Evolutionary conservation across 192 early-diverging fungal species (phyloP).

Genomic region (Chytriomyces sp.): DNA sequence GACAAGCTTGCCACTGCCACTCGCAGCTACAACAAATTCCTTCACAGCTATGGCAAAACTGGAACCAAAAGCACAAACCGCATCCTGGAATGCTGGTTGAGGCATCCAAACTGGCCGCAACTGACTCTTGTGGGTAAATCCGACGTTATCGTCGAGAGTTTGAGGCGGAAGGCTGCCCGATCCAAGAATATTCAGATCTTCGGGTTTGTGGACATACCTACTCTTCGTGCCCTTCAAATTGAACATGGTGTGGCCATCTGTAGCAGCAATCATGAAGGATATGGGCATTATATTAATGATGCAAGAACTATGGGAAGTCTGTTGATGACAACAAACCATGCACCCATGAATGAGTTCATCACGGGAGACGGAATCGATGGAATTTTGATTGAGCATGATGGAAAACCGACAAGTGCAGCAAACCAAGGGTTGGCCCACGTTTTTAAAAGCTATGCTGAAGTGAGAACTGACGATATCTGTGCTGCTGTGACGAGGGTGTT

Average conservation of each 20-base stretch:
- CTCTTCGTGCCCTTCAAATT: no score
- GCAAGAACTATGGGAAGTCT: not conserved
- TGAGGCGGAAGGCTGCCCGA: not conserved
- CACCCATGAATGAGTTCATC: constrained; percentile 12
- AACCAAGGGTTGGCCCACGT: not conserved
- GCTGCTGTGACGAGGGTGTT: not conserved
- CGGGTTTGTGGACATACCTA: no score
- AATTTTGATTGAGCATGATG: not conserved
- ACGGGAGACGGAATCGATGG: not conserved
- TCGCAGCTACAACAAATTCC: constrained; percentile 13
- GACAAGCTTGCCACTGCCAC: not conserved
- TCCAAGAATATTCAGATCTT: no score
- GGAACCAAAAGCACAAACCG: not conserved
- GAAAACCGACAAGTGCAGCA: not conserved
- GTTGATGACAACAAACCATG: not conserved
- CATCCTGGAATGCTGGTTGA: not conserved
- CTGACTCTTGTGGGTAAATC: constrained; percentile 17
- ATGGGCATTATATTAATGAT: no score
- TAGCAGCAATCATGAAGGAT: no score
- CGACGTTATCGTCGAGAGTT: not conserved
- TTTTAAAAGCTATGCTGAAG: not conserved
- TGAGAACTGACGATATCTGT: not conserved
- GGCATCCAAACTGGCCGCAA: constrained; percentile 17
- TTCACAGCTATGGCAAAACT: constrained; percentile 11
- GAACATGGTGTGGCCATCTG: no score